Evolutionary conservation across 2,329 filamentous ascomycete species (phyloP).

Genomic region (Penicillium expansum): DNA sequence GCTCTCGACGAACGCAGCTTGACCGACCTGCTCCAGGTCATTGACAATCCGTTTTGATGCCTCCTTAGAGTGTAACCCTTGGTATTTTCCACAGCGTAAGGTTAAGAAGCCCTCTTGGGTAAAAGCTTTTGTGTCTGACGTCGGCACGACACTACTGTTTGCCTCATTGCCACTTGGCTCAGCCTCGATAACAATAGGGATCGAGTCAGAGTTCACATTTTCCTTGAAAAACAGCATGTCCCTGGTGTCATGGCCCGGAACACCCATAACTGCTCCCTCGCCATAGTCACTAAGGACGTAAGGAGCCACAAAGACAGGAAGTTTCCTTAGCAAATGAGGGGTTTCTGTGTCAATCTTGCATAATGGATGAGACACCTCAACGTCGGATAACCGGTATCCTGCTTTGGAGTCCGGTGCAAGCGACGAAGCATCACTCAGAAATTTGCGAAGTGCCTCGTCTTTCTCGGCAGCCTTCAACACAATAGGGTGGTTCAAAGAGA

Average conservation of each 20-base stretch:
- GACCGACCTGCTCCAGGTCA: slow-evolving; percentile 48
- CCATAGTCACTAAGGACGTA: slow-evolving; percentile 86
- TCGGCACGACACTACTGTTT: slow-evolving; percentile 20
- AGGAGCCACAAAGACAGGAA: slow-evolving; percentile 78
- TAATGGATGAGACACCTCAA: slow-evolving; percentile 66
- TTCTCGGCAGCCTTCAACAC: slow-evolving; percentile 60
- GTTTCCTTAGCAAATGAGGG: slow-evolving; percentile 36
- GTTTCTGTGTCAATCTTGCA: slow-evolving; percentile 53
- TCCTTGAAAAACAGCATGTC: slow-evolving; percentile 78
- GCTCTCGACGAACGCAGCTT: slow-evolving; percentile 64
- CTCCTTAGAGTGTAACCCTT: slow-evolving; percentile 61
- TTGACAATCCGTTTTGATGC: slow-evolving; percentile 61
- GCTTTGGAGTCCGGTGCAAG: slow-evolving; percentile 57
- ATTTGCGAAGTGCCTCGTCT: slow-evolving; percentile 63
- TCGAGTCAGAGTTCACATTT: slow-evolving; percentile 60
- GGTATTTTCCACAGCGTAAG: slow-evolving; percentile 62
- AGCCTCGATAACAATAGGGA: slow-evolving; percentile 60
- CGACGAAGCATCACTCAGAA: slow-evolving; percentile 58
- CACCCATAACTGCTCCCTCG: slow-evolving; percentile 87
- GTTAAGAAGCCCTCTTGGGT: slow-evolving; percentile 67
- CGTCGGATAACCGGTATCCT: slow-evolving; percentile 64
- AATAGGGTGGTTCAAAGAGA: slow-evolving; percentile 70
- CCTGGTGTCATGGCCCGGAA: slow-evolving; percentile 77
- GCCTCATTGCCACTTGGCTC: slow-evolving; percentile 34
- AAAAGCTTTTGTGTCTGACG: slow-evolving; percentile 55